Percentiles rank a stretch among this genome's conserved stretches.
Conservation (phyloP, 1,139 yeast genomes). For the Ogataea hybrid region DNA sequence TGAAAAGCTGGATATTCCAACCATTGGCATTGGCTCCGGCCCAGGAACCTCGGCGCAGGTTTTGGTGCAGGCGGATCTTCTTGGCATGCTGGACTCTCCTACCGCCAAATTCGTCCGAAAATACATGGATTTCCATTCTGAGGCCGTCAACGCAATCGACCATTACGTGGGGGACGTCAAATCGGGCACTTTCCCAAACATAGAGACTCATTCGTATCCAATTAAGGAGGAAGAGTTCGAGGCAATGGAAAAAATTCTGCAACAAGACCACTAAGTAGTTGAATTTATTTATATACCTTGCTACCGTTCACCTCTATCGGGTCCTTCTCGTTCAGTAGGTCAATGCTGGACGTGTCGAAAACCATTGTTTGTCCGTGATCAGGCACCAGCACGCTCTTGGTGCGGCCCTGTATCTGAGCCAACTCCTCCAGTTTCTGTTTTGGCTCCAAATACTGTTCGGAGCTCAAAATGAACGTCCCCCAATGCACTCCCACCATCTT, state of each 20-base stretch:
- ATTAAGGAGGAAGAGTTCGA: slow-evolving; percentile 65
- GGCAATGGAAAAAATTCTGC: slow-evolving; percentile 25
- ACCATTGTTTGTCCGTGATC: slow-evolving; percentile 49
- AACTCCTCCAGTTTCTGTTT: slow-evolving; percentile 45
- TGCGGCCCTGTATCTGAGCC: slow-evolving; percentile 34
- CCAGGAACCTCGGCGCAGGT: slow-evolving; percentile 84
- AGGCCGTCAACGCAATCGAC: slow-evolving; percentile 51
- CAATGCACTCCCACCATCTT: slow-evolving; percentile 88
- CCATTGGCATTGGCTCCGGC: slow-evolving; percentile 97
- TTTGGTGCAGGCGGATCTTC: slow-evolving; percentile 77
- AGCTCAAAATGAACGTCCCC: slow-evolving; percentile 91
- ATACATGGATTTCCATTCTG: slow-evolving; percentile 52
- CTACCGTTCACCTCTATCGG: slow-evolving; percentile 14
- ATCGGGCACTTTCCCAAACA: slow-evolving; percentile 54
- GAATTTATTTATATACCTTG: slow-evolving; percentile 17
- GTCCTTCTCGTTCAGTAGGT: slow-evolving; percentile 16
- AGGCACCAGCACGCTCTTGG: slow-evolving; percentile 46
- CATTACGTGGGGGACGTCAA: slow-evolving; percentile 61
- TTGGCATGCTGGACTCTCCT: slow-evolving; percentile 67
- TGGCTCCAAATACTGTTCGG: slow-evolving; percentile 87
- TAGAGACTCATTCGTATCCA: slow-evolving; percentile 63
- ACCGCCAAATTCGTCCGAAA: slow-evolving; percentile 76
- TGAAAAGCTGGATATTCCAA: slow-evolving; percentile 59
- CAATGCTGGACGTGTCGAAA: slow-evolving; percentile 22
- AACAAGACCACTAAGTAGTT: not conserved